phyloP scores from a whole-genome alignment of 768 basidiomycete species.

The Lactifluus volemus region DNA sequence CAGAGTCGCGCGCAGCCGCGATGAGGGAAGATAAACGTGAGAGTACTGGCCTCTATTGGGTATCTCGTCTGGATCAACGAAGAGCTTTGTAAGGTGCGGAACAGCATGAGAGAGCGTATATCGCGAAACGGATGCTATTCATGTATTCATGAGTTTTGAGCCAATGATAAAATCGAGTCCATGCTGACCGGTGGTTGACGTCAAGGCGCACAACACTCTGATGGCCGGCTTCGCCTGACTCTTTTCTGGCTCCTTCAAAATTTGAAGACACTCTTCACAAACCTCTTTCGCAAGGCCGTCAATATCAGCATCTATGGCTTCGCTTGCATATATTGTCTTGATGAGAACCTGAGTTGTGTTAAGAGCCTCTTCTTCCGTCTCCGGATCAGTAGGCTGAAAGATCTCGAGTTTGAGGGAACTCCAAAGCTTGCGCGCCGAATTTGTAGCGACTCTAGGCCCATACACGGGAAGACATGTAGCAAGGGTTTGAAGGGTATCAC shows the following conservation, averaged over 20 bases:
- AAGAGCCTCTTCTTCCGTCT: constrained; percentile 69
- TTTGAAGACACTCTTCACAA: constrained; percentile 70
- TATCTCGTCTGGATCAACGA: constrained; percentile 61
- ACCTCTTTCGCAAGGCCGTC: constrained; percentile 61
- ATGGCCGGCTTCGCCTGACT: constrained; percentile 83
- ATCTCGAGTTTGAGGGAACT: constrained; percentile 91
- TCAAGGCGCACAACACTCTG: constrained; percentile 70
- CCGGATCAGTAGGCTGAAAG: constrained; percentile 79
- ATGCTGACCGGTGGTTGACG: constrained; percentile 67
- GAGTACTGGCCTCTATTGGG: constrained; percentile 56
- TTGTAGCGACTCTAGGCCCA: constrained; percentile 51
- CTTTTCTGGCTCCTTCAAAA: constrained; percentile 88
- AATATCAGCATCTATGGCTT: constrained; percentile 31
- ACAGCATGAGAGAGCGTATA: constrained; percentile 62
- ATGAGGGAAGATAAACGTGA: constrained; percentile 60
- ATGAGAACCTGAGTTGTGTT: constrained; percentile 65
- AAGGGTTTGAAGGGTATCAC: constrained; percentile 79
- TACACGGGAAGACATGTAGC: constrained; percentile 75
- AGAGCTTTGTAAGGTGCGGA: constrained; percentile 70
- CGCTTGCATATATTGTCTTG: constrained; percentile 52
- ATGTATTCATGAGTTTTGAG: not conserved
- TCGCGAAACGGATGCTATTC: constrained; percentile 54
- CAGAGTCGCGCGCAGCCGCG: constrained; percentile 41
- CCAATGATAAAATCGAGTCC: constrained; percentile 1
- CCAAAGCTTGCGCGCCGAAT: constrained; percentile 75